Base-by-base conservation (phyloP, 2,329 filamentous ascomycete species). In the Plectosphaerella sp. region DNA sequence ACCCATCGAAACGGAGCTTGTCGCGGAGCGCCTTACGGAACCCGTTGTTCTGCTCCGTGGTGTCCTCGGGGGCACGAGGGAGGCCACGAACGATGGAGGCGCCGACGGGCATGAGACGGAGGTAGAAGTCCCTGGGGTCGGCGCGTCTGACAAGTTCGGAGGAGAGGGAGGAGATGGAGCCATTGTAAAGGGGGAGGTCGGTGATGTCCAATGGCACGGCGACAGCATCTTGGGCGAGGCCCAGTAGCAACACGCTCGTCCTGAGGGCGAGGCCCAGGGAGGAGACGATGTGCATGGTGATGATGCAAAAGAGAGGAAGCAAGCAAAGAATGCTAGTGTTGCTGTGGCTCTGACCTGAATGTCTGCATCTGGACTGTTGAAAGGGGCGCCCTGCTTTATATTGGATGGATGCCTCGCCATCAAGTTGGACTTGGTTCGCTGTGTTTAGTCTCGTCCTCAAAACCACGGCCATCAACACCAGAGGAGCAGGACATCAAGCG, bases 71-170 rank as follows among this genome's bases (percentile, higher is more conserved):
- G 11, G 35, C 35, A 12, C 4, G 35, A 37, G 35, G 35, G 11
- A 37, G 35, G 39, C 57, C 52, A 25, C 54, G 67, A 7, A 68
- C 70, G 54, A 74, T 72, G 47, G 68, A 72, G 0, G 68, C 69
- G 35, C 69, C 69, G 14, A 73, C 59, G 2, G 70, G 63, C 65
- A 73, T 68, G 54, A 72, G 20, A 3, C 48, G 37, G 11, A 49
- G 48, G 37, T 43, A 49, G 16, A 49, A 49, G 36, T 49, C 46
- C 11, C n/a, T 12, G 35, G 35, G 35, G n/a, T 37, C 35, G 7
- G 11, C n/a, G 35, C 35, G 35, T 37, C n/a, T 37, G 35, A 12
- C 35, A 4, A 37, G 22, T 3, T 22, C 22, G 22, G 22, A 7
- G 35, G n/a, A 12, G 35, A 12, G 11, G 11, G n/a, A 3, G 35